Evolutionary conservation across 257 asterid species (phyloP).

Genomic region (Ehretia macrophylla): DNA sequence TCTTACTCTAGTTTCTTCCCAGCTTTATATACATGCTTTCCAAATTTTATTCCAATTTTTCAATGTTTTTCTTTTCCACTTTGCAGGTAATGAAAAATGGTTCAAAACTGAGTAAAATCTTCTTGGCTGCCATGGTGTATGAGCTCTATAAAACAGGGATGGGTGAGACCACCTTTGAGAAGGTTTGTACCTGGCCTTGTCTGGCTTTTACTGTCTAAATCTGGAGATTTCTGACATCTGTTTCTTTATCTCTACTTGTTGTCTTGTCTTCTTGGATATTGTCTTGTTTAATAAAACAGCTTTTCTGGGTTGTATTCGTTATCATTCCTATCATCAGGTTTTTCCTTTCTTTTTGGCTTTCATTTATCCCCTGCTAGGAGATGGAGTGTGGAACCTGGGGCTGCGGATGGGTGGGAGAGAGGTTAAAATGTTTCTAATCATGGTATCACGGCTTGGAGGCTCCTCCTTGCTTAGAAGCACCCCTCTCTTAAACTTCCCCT

Average conservation of each 20-base stretch:
- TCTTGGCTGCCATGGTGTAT: conserved; percentile 95
- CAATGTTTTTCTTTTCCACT: neutral
- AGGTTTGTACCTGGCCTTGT: conserved; percentile 41
- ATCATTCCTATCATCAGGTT: no score
- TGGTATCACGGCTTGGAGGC: no score
- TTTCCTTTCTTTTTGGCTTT: no score
- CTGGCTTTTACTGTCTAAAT: conserved; percentile 11
- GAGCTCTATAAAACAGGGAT: conserved; percentile 93
- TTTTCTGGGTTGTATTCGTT: no score
- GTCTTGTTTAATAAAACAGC: no score
- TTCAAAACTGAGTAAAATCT: conserved; percentile 75
- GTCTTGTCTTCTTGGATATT: no score
- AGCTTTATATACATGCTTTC: neutral
- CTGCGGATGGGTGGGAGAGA: no score
- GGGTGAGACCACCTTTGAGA: conserved; percentile 93
- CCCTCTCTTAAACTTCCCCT: no score
- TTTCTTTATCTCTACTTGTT: conserved; percentile 6
- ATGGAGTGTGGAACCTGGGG: no score
- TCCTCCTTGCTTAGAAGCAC: no score
- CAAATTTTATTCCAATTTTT: neutral
- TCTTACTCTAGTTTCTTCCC: neutral
- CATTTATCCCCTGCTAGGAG: no score
- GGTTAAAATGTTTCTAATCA: no score
- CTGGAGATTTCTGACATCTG: conserved; percentile 5
- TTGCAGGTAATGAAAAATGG: conserved; percentile 73